Conservation (phyloP, 192 early-diverging fungal species). For the Backusella sp. region DNA sequence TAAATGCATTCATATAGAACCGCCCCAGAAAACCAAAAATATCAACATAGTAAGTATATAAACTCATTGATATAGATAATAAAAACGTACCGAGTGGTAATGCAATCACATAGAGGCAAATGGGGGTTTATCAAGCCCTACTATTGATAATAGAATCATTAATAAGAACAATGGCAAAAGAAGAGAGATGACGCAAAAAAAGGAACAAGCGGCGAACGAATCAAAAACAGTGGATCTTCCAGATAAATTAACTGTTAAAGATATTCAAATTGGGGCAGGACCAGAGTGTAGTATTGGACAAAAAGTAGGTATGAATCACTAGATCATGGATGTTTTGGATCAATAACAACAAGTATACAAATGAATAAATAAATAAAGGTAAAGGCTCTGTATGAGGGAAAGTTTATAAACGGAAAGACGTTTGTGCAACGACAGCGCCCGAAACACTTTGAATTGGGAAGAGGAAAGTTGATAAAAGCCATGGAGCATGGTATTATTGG, state of each 20-base stretch:
- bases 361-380: background rate
- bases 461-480: slow-evolving; percentile 90
- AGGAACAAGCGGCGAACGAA: background rate
- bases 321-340: background rate
- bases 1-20: too few species aligned
- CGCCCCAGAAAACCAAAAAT: too few species aligned
- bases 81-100: too few species aligned
- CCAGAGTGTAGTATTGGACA: slow-evolving; percentile 42
- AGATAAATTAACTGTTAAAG: slow-evolving; percentile 79
- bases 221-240: slow-evolving; percentile 52
- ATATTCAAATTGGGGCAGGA: slow-evolving; percentile 52
- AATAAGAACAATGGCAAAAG: too few species aligned
- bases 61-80: too few species aligned
- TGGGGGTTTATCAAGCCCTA: too few species aligned
- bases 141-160: too few species aligned
- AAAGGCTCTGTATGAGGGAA: slow-evolving; percentile 87
- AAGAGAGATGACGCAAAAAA: too few species aligned
- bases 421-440: slow-evolving; percentile 92
- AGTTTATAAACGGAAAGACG: slow-evolving; percentile 85
- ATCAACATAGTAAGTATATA: too few species aligned
- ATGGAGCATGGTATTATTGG: slow-evolving; percentile 89
- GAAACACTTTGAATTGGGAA: slow-evolving; percentile 83
- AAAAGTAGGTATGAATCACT: slow-evolving; percentile 46
- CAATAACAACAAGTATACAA: background rate
- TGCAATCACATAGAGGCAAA: too few species aligned